A percentile compares a stretch with the other conserved stretches of the same genome.
These are phyloP conservation scores for Fusarium pininemorale DNA, from an alignment of 2,329 filamentous ascomycete species.

Conservation along the genomic window DNA sequence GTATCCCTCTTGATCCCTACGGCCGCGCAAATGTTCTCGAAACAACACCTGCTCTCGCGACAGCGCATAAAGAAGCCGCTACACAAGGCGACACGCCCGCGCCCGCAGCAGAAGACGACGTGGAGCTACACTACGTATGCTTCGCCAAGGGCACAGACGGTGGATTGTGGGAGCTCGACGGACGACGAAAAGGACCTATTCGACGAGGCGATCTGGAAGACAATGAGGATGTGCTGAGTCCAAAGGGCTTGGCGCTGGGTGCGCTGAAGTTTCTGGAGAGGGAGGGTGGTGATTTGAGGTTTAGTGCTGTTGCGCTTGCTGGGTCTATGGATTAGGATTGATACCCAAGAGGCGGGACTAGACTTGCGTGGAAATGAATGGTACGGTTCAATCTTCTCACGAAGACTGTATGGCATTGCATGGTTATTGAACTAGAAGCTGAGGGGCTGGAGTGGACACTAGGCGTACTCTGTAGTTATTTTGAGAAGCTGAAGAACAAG, in stretches of 20 bases:
- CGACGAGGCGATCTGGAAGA: constrained; percentile 62
- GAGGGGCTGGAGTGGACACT: background rate
- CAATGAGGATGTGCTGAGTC: constrained; percentile 77
- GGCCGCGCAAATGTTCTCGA: constrained; percentile 80
- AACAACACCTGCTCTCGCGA: constrained; percentile 76
- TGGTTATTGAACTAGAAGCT: background rate
- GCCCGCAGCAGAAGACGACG: constrained; percentile 78
- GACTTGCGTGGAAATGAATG: background rate
- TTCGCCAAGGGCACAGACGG: constrained; percentile 82
- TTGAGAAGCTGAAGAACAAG: constrained; percentile 9
- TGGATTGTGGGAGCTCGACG: constrained; percentile 69
- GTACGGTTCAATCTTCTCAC: background rate
- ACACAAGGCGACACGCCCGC: constrained; percentile 79
- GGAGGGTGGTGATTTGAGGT: constrained; percentile 65
- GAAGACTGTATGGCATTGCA: background rate
- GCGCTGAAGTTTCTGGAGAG: constrained; percentile 65
- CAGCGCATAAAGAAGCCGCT: constrained; percentile 81
- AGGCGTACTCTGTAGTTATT: background rate
- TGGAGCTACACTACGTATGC: constrained; percentile 96
- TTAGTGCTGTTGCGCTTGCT: constrained; percentile 67
- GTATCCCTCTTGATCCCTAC: constrained; percentile 73
- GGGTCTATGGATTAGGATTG: constrained; percentile 56
- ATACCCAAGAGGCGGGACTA: constrained; percentile 16
- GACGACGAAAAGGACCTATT: constrained; percentile 66
- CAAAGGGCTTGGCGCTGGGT: constrained; percentile 78